Base-by-base conservation (phyloP, 2,329 filamentous ascomycete genomes). In the Calonectria pseudoreteaudii region DNA sequence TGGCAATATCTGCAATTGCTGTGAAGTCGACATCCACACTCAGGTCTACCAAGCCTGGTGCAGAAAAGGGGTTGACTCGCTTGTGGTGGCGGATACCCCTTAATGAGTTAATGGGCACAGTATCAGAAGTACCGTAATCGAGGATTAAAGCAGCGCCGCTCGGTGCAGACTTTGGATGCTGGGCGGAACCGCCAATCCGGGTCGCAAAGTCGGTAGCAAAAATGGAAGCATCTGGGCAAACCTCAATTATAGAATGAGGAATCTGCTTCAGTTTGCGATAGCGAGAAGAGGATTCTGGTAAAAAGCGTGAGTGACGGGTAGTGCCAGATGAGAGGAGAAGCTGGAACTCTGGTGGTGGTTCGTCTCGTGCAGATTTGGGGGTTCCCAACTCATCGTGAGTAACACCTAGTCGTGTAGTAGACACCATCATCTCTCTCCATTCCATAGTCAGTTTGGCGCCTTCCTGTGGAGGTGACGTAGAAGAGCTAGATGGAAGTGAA, bases 11-110 rank as follows among this genome's bases (percentile, higher is more conserved):
- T 0, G 95, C 96, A 1, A 99, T 86, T 14, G 93, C 95, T 0
- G 91, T 90, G 82, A 99, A 99, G 84, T 99, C 97, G 0, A 99
- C 97, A 82, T 99, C 96, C 0, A 94, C 96, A 77, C 93, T 95
- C 28, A 99, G 88, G 82, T 99, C 97, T 3, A 97, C 95, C 31
- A 93, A 90, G 0, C 97, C 97, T 0, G 97, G 94, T 8, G 91
- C 88, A 1, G 90, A 89, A 80, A 99, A 95, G 5, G 97, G 95
- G 28, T 92, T 95, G 58, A 98, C 94, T 30, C 90, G 89, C 30
- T 88, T 87, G 86, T 99, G 97, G 18, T 89, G 87, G 44, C 92
- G 91, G 83, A 99, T 98, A 28, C 97, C 97, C 38, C 97, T 94
- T 28, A 99, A 90, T 0, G 95, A 97, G 88, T 98, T 98, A 74